These are phyloP conservation scores for Fusarium neocosmosporiellum DNA, from an alignment of 2,329 filamentous ascomycete genomes.

Conservation along the genomic window DNA sequence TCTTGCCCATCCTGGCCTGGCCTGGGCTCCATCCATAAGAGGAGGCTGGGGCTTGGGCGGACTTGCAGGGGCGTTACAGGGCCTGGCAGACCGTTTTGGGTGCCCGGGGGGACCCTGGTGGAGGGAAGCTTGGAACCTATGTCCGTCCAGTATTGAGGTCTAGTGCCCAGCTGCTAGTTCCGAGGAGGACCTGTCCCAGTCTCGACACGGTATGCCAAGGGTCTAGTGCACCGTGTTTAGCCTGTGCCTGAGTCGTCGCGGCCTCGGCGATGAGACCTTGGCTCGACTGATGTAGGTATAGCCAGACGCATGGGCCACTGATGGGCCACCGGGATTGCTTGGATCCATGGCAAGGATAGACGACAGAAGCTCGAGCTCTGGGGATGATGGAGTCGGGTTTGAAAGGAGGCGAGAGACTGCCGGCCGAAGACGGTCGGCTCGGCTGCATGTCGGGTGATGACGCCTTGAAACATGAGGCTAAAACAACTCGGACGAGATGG, in stretches of 20 bases:
- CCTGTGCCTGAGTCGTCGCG: slow-evolving; percentile 1
- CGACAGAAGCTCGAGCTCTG: neutral
- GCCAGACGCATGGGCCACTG: slow-evolving; percentile 1
- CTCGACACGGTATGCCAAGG: slow-evolving; percentile 7
- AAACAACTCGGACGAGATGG: slow-evolving; percentile 5
- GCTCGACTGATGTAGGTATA: slow-evolving; percentile 1
- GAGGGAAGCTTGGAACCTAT: neutral
- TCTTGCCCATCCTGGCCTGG: neutral
- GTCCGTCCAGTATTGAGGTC: neutral
- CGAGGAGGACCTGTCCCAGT: neutral
- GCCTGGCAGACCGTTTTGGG: slow-evolving; percentile 10
- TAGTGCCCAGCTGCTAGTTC: neutral
- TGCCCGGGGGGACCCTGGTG: neutral
- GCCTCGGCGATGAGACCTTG: slow-evolving; percentile 4
- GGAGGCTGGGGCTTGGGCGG: slow-evolving; percentile 18
- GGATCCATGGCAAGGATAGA: neutral
- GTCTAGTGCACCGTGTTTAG: slow-evolving; percentile 5
- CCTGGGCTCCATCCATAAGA: neutral
- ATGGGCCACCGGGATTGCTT: neutral
- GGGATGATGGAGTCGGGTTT: neutral
- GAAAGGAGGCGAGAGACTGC: neutral
- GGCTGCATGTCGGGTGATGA: neutral
- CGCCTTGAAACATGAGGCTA: slow-evolving; percentile 5
- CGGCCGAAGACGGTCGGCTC: neutral
- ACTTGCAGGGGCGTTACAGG: slow-evolving; percentile 14